These are phyloP conservation scores for Podospora bellae-mahoneyi DNA, from an alignment of 495 filamentous ascomycete species.

Conservation along the genomic window DNA sequence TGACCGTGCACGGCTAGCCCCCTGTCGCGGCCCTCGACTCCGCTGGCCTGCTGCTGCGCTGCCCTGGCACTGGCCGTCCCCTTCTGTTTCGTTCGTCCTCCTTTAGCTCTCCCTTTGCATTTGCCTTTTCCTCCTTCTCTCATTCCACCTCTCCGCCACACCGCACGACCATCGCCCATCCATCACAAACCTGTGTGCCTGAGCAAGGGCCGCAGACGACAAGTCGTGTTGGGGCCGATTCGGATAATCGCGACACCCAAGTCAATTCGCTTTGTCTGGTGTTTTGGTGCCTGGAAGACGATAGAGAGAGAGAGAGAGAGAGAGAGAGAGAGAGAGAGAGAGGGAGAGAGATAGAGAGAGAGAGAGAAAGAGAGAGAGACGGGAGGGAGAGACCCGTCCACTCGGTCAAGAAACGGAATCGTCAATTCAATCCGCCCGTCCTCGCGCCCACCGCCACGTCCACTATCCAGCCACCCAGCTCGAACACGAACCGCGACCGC, in stretches of 20 bases:
- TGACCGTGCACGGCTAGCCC: constrained; percentile 13
- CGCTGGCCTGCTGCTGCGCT: constrained; percentile 13
- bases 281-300: neutral
- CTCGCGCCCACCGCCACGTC: neutral
- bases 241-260: neutral
- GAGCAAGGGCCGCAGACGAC: constrained; percentile 31
- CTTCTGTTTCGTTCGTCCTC: constrained; percentile 19
- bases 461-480: neutral
- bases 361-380: too few relatives aligned
- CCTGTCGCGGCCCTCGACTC: constrained; percentile 17
- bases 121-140: constrained; percentile 33
- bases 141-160: constrained; percentile 25
- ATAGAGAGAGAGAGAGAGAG: too few relatives aligned
- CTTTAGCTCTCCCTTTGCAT: constrained; percentile 25
- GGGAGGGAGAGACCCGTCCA: neutral
- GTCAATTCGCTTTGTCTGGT: constrained; percentile 1
- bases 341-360: too few relatives aligned
- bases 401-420: neutral
- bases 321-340: too few relatives aligned
- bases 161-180: constrained; percentile 31
- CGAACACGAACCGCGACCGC: neutral
- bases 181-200: constrained; percentile 26
- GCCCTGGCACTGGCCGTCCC: neutral
- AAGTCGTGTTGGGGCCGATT: constrained; percentile 27
- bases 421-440: neutral